A percentile compares a stretch with the other conserved stretches of the same genome.
Conservation (phyloP, 2,329 filamentous ascomycete genomes). For the Periconia sp. region DNA sequence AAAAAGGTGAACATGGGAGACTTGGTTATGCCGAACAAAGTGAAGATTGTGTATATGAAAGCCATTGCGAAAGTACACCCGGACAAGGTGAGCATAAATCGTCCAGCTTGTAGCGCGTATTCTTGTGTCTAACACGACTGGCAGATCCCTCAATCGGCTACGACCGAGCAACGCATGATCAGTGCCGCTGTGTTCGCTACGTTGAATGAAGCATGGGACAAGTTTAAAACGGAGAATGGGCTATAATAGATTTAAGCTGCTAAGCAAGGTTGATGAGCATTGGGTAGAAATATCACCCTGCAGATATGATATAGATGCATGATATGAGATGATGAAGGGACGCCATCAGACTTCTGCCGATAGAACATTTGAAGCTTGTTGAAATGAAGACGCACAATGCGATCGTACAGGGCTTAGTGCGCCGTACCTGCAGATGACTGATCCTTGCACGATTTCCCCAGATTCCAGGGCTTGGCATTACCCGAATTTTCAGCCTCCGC, state of each 20-base stretch:
- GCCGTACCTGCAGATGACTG: slow-evolving; percentile 11
- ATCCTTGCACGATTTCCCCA: slow-evolving; percentile 5
- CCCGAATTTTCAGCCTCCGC: slow-evolving; percentile 12
- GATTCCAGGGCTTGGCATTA: slow-evolving; percentile 15
- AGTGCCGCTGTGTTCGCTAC: slow-evolving; percentile 69
- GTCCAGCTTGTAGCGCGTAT: too few relatives aligned
- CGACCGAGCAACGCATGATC: slow-evolving; percentile 71
- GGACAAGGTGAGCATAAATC: slow-evolving; percentile 78
- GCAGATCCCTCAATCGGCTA: slow-evolving; percentile 66
- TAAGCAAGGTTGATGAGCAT: neutral
- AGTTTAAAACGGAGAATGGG: slow-evolving; percentile 69
- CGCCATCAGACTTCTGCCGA: too few relatives aligned
- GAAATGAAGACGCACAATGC: neutral
- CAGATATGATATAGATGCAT: slow-evolving; percentile 6
- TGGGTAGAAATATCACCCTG: slow-evolving; percentile 1
- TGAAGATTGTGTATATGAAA: slow-evolving; percentile 99
- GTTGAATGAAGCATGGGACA: slow-evolving; percentile 72
- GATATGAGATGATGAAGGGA: too few relatives aligned
- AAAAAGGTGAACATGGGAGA: slow-evolving; percentile 96
- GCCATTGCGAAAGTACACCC: slow-evolving; percentile 98
- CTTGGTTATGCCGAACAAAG: slow-evolving; percentile 88
- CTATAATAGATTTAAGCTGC: slow-evolving; percentile 43
- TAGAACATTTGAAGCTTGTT: too few relatives aligned
- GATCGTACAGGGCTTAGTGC: neutral
- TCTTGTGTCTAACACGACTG: slow-evolving; percentile 18